These are phyloP conservation scores for Pythium rishiriense DNA, from an alignment of 352 stramenopile species.

Conservation along the genomic window DNA sequence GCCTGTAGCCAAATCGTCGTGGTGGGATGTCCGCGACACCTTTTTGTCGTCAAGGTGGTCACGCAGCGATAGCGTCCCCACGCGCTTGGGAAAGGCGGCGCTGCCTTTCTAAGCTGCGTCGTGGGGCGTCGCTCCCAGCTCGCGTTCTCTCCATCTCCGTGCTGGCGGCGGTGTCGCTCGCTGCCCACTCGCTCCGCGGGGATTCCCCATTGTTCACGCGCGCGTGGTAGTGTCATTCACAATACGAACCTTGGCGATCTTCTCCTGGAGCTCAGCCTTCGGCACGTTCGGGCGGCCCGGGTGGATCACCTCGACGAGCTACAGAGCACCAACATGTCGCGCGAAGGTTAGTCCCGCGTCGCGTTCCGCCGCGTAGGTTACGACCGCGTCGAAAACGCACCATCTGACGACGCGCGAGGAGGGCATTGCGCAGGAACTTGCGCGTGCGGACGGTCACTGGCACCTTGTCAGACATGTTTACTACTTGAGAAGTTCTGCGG, in stretches of 20 bases:
- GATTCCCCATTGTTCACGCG: too few relatives aligned
- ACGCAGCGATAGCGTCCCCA: too few relatives aligned
- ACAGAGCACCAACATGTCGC: constrained; percentile 5
- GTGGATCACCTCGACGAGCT: constrained; percentile 98
- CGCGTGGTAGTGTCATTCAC: too few relatives aligned
- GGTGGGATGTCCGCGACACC: too few relatives aligned
- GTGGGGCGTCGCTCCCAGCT: too few relatives aligned
- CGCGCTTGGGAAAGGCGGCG: too few relatives aligned
- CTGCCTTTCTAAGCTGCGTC: too few relatives aligned
- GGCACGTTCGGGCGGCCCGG: constrained; percentile 96
- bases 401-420: constrained; percentile 97
- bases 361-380: background rate
- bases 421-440: constrained; percentile 99
- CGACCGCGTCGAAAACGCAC: constrained; percentile 48
- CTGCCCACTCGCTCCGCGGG: too few relatives aligned
- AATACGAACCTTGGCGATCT: constrained; percentile 93
- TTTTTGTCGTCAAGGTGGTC: too few relatives aligned
- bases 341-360: background rate
- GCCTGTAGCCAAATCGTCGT: too few relatives aligned
- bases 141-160: too few relatives aligned
- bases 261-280: constrained; percentile 97
- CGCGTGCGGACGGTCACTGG: constrained; percentile 98
- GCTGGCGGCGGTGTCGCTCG: too few relatives aligned
- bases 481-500: constrained; percentile 68
- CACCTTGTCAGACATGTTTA: constrained; percentile 91